Evolutionary conservation across 805 yeast species (phyloP), one percentile per base, ranked within the genome.

Genomic region (Pichia cabralensis): DNA sequence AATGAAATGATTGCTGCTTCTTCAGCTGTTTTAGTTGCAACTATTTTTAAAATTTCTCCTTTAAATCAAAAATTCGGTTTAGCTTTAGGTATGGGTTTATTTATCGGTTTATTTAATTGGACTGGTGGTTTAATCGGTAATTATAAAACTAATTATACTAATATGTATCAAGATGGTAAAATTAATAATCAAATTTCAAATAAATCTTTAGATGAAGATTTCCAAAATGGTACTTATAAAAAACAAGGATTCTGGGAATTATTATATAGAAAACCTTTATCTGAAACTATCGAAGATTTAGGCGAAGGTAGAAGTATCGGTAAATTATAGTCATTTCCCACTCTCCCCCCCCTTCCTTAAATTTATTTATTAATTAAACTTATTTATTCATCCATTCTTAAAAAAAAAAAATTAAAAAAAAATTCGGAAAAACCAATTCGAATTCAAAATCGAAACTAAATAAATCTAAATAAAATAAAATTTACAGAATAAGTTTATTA

Each of bases 231-330:
- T 20, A 45, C 51, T 17, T 57, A 58, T 28, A 56, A 58, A 41
- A 62, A 53, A 38, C 78, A 72, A 51, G 76, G 76, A 25, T 80
- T 81, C 61, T 84, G 86, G 86, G 89, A 82, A 44, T 76, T 77
- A 24, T 73, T 75, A 53, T 72, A 76, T 62, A 77, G 95, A 65
- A 72, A 82, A 50, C 94, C 94, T 13, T 61, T 83, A 45, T 74
- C 85, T 15, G 86, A 81, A 60, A 81, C 94, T 8, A 71, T 80
- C 19, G 79, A 73, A 41, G 77, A 76, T 49, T 65, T 83, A 46
- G 95, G 95, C 44, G 74, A 61, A 45, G 78, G 78, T 35, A 63
- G 78, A 53, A 77, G 78, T 46, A 67, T 71, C 40, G 64, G 67
- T 45, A 58, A 54, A 36, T 45, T 47, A 21, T 55, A 39, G 31